A percentile compares a stretch with the other conserved stretches of the same genome.
phyloP scores from a whole-genome alignment of 2,329 filamentous ascomycete genomes.

The Pestalotiopsis sp. region DNA sequence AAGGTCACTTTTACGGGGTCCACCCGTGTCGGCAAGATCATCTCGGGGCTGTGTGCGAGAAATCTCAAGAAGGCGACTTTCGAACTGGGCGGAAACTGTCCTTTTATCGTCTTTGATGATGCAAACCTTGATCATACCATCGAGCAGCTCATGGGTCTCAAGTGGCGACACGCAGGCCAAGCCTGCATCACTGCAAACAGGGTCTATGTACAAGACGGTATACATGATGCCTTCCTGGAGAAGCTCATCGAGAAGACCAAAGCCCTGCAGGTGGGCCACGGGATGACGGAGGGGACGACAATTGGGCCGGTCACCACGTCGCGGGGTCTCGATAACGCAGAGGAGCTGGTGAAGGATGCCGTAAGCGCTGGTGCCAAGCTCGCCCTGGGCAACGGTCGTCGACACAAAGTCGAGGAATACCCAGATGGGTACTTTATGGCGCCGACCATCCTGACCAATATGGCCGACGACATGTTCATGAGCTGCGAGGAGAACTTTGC shows the following conservation, averaged over 20 bases:
- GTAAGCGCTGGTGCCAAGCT: slow-evolving; percentile 63
- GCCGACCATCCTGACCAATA: slow-evolving; percentile 56
- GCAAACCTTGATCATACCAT: slow-evolving; percentile 67
- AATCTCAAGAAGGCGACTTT: slow-evolving; percentile 70
- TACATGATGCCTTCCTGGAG: slow-evolving; percentile 63
- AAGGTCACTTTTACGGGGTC: slow-evolving; percentile 80
- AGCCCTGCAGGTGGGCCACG: slow-evolving; percentile 63
- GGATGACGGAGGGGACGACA: slow-evolving; percentile 56
- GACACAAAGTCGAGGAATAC: slow-evolving; percentile 33
- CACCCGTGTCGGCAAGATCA: slow-evolving; percentile 69
- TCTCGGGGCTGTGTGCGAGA: slow-evolving; percentile 64
- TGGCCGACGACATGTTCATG: slow-evolving; percentile 50
- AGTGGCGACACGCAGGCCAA: slow-evolving; percentile 60
- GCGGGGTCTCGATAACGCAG: slow-evolving; percentile 57
- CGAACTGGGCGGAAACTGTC: slow-evolving; percentile 74
- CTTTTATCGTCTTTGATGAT: slow-evolving; percentile 68
- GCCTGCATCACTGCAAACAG: slow-evolving; percentile 68
- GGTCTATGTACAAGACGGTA: slow-evolving; percentile 63
- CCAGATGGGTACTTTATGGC: slow-evolving; percentile 66
- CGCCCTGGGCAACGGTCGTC: slow-evolving; percentile 61
- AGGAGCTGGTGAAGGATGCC: slow-evolving; percentile 66
- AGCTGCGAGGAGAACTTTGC: slow-evolving; percentile 59
- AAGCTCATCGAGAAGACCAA: slow-evolving; percentile 54
- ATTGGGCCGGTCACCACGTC: slow-evolving; percentile 64
- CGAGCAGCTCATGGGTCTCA: slow-evolving; percentile 38